Conservation (phyloP, 768 basidiomycete genomes). For the Russula abietina region DNA sequence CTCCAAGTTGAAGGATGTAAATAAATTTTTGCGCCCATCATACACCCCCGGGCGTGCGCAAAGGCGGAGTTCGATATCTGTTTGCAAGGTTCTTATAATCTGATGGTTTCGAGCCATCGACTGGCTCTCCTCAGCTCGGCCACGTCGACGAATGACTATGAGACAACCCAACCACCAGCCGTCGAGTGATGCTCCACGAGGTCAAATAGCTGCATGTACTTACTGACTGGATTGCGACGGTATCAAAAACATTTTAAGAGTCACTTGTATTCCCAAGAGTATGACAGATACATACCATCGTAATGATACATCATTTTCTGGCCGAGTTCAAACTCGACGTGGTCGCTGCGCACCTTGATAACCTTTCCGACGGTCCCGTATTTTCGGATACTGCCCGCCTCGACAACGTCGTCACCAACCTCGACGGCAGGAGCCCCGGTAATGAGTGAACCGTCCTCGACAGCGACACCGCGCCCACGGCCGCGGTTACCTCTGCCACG, state of each 20-base stretch:
- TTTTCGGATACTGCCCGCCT: too few species aligned
- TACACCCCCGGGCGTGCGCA: slow-evolving; percentile 73
- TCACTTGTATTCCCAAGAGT: too few species aligned
- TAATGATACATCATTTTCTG: too few species aligned
- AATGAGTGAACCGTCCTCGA: background rate
- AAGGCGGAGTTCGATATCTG: slow-evolving; percentile 46
- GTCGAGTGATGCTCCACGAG: background rate
- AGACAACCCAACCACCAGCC: slow-evolving; percentile 34
- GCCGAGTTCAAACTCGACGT: too few species aligned
- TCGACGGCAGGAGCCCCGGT: too few species aligned
- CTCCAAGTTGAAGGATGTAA: slow-evolving; percentile 53
- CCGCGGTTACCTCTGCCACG: background rate
- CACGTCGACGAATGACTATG: slow-evolving; percentile 46
- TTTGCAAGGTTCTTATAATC: slow-evolving; percentile 59
- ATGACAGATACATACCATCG: too few species aligned
- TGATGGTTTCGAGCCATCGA: slow-evolving; percentile 64
- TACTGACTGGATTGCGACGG: slow-evolving; percentile 34
- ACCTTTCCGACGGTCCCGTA: too few species aligned
- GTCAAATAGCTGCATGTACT: slow-evolving; percentile 25
- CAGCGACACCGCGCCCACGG: background rate
- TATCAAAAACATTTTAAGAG: too few species aligned
- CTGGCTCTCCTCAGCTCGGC: slow-evolving; percentile 43
- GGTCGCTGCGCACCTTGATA: too few species aligned
- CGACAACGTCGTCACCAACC: too few species aligned
- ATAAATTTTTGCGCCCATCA: slow-evolving; percentile 75